Percentiles rank a stretch among this genome's conserved stretches.
Conservation (phyloP, 2,329 filamentous ascomycete genomes). For the Penicillium nordicum region DNA sequence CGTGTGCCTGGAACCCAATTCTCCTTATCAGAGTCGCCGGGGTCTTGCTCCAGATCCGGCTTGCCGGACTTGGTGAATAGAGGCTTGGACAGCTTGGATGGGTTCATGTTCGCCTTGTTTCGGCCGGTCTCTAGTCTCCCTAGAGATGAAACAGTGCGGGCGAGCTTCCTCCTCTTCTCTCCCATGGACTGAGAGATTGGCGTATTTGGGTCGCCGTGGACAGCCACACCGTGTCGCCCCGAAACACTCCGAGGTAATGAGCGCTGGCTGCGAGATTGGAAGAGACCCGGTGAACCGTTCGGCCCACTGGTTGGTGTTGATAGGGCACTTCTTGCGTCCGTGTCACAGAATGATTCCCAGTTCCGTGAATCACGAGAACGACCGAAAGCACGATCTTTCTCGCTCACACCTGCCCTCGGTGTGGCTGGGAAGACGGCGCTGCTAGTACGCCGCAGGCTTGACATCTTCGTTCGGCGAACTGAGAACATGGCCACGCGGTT, state of each 20-base stretch:
- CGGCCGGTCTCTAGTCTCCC: constrained; percentile 56
- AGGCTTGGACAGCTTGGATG: constrained; percentile 27
- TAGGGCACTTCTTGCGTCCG: constrained; percentile 72
- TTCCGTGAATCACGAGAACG: constrained; percentile 82
- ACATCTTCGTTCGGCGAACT: constrained; percentile 47
- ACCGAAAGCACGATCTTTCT: constrained; percentile 55
- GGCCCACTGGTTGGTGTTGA: constrained; percentile 69
- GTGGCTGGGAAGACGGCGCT: constrained; percentile 62
- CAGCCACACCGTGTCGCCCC: constrained; percentile 53
- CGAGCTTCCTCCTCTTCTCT: constrained; percentile 61
- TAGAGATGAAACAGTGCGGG: constrained; percentile 59
- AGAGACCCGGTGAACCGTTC: constrained; percentile 68
- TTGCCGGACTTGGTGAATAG: constrained; percentile 29
- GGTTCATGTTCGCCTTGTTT: constrained; percentile 36
- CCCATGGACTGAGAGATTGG: constrained; percentile 45
- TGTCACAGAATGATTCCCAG: constrained; percentile 89
- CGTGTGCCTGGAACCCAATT: constrained; percentile 66
- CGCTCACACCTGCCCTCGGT: constrained; percentile 54
- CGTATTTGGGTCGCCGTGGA: constrained; percentile 45
- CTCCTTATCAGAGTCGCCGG: constrained; percentile 87
- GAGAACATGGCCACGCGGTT: constrained; percentile 49
- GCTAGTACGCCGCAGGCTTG: constrained; percentile 65
- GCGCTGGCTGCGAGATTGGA: constrained; percentile 65
- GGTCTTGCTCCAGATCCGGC: constrained; percentile 47
- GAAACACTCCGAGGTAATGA: constrained; percentile 48